Evolutionary conservation across 106 monocot species (phyloP).

Genomic region (Ottelia alismoides): DNA sequence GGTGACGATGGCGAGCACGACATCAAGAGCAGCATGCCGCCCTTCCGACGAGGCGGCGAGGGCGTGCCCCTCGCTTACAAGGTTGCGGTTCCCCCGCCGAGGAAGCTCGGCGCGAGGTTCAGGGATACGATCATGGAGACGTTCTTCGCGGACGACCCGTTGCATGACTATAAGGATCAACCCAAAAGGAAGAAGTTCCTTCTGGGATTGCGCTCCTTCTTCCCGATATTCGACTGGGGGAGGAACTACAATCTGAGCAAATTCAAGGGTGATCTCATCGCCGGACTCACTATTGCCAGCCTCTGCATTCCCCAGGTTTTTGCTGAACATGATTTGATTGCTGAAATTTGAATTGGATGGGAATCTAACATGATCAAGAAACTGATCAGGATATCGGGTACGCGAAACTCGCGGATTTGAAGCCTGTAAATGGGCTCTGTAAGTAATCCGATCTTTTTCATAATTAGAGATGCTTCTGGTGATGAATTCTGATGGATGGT

Average conservation of each 20-base stretch:
- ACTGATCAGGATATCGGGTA: constrained; percentile 76
- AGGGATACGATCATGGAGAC: constrained; percentile 51
- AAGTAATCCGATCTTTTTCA: no score
- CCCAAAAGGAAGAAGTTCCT: constrained; percentile 40
- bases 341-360: no score
- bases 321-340: no score
- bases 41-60: no score
- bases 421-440: constrained; percentile 43
- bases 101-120: constrained; percentile 31
- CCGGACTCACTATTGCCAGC: constrained; percentile 94
- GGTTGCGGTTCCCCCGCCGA: constrained; percentile 51
- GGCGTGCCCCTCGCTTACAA: constrained; percentile 35
- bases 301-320: constrained; percentile 97
- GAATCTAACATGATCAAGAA: no score
- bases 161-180: constrained; percentile 63
- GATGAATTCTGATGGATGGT: no score
- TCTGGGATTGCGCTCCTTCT: constrained; percentile 47
- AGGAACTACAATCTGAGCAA: constrained; percentile 45
- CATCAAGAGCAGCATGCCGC: no score
- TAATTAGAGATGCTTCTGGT: no score
- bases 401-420: constrained; percentile 39
- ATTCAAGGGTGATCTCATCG: constrained; percentile 73
- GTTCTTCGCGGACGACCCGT: constrained; percentile 81
- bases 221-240: constrained; percentile 75
- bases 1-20: no score